These are phyloP conservation scores for Sicyos edulis DNA, from an alignment of 306 rosid genomes.

Conservation along the genomic window DNA sequence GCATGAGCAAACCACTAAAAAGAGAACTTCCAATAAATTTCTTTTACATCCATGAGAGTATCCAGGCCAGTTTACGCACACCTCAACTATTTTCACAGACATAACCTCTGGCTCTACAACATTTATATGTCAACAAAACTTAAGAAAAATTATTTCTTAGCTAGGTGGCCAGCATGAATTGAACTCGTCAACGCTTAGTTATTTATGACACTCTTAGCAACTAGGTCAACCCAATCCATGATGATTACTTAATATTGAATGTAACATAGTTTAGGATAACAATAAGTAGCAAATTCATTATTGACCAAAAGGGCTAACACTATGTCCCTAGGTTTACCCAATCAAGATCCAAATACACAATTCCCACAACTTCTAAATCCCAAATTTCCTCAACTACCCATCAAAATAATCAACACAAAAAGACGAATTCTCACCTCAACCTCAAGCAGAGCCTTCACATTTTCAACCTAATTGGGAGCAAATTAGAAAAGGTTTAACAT, in stretches of 20 bases:
- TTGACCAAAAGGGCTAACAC: background rate
- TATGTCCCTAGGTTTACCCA: background rate
- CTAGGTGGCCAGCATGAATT: no score
- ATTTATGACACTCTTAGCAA: no score
- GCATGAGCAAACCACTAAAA: constrained; percentile 13
- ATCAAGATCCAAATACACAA: background rate
- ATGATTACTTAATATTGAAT: background rate
- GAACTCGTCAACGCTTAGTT: no score
- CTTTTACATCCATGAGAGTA: no score
- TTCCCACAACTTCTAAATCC: background rate
- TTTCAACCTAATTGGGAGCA: constrained; percentile 53
- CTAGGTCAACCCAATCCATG: no score
- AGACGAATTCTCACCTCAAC: constrained; percentile 56
- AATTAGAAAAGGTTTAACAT: background rate
- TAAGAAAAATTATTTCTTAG: no score
- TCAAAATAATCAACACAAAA: constrained; percentile 15
- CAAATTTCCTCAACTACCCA: background rate
- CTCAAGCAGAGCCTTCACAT: constrained; percentile 88
- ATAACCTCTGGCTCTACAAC: no score
- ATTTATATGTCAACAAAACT: no score
- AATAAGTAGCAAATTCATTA: background rate
- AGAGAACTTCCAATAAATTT: background rate
- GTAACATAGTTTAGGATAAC: background rate
- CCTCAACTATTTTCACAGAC: no score
- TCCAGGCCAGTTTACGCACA: no score